A percentile compares a stretch with the other conserved stretches of the same genome.
Conservation (phyloP, 176 grass and related monocot species). For the Puya raimondii region DNA sequence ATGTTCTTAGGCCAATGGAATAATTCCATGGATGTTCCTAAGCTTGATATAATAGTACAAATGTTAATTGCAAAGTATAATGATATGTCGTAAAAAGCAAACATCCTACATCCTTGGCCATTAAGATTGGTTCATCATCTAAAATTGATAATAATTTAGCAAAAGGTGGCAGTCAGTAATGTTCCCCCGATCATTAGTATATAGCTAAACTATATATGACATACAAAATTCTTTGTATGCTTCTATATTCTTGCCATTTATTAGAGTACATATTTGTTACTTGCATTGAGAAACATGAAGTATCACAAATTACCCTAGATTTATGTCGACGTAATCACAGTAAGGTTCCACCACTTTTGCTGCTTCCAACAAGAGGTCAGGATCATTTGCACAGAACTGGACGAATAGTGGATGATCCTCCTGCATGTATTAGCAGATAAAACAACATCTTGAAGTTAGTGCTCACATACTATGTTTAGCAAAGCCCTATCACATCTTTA, state of each 20-base stretch:
- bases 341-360: constrained; percentile 67
- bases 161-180: too few relatives aligned
- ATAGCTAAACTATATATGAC: too few relatives aligned
- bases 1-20: too few relatives aligned
- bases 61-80: not conserved
- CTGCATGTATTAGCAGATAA: constrained; percentile 29
- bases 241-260: not conserved
- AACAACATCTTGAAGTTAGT: not conserved
- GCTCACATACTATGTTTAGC: not conserved
- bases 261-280: not conserved
- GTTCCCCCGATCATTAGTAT: too few relatives aligned
- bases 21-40: not conserved
- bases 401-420: constrained; percentile 91
- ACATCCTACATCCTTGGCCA: not conserved
- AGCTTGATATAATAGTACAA: not conserved
- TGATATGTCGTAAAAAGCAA: not conserved
- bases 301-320: constrained; percentile 59
- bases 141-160: not conserved
- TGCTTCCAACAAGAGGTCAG: constrained; percentile 83
- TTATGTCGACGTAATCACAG: constrained; percentile 97
- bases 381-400: constrained; percentile 98
- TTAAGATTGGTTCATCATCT: not conserved
- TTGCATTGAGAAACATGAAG: constrained; percentile 9
- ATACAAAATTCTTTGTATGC: not conserved
- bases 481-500: not conserved